Conservation (phyloP, 257 asterid species). For the Nicotiana undulata region DNA sequence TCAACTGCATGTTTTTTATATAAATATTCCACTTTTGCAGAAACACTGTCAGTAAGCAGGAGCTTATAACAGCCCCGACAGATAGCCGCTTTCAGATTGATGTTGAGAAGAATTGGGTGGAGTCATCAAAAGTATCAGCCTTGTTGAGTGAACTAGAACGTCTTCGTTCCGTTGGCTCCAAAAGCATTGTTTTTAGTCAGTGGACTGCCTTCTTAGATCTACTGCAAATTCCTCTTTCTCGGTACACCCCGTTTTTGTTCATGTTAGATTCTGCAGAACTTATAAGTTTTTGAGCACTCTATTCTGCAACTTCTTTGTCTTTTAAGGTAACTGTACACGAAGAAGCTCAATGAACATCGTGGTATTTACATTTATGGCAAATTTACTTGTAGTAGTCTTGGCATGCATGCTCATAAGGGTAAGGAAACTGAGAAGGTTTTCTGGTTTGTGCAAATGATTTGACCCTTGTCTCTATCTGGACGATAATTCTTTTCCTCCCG, state of each 20-base stretch:
- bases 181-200: constrained; percentile 94
- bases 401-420: not conserved
- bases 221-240: constrained; percentile 81
- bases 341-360: not conserved
- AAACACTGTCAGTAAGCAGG: constrained; percentile 65
- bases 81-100: constrained; percentile 84
- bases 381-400: not conserved
- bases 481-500: not conserved
- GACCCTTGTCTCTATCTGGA: not conserved
- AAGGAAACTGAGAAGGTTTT: not conserved
- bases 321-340: not conserved
- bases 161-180: constrained; percentile 47
- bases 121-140: constrained; percentile 86
- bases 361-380: not conserved
- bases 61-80: constrained; percentile 89
- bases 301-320: not conserved
- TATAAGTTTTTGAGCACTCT: not conserved
- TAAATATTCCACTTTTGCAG: constrained; percentile 32
- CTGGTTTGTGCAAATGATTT: not conserved
- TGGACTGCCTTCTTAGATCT: constrained; percentile 98
- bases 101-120: constrained; percentile 85
- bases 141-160: constrained; percentile 59
- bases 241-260: constrained; percentile 32
- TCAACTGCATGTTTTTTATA: constrained; percentile 1
- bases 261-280: constrained; percentile 5